These are phyloP conservation scores for Penicillium canescens DNA, from an alignment of 495 filamentous ascomycete species.

Conservation along the genomic window DNA sequence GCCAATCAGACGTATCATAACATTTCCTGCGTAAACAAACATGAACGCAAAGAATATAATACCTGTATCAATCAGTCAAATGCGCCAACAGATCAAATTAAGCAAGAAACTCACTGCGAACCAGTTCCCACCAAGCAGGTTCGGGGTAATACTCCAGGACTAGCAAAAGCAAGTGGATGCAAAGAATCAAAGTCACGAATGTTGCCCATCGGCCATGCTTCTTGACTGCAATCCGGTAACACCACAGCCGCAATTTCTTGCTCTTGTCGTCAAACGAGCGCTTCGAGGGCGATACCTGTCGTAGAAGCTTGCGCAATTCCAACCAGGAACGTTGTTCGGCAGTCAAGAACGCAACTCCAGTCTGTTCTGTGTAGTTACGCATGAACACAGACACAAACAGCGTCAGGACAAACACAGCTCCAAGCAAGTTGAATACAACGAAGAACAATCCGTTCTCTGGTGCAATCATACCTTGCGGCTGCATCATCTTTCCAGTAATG, in stretches of 20 bases:
- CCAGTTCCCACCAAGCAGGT: constrained; percentile 59
- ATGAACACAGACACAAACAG: constrained; percentile 99
- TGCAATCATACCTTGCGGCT: constrained; percentile 65
- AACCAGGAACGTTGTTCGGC: constrained; percentile 97
- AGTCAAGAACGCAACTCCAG: constrained; percentile 93
- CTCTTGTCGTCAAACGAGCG: constrained; percentile 72
- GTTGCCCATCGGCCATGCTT: constrained; percentile 94
- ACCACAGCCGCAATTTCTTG: constrained; percentile 83
- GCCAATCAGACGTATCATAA: constrained; percentile 80
- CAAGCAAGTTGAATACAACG: constrained; percentile 93
- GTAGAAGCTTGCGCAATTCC: constrained; percentile 87
- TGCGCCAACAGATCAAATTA: background rate
- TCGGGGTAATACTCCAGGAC: constrained; percentile 85
- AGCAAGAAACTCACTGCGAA: constrained; percentile 48
- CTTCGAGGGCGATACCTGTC: constrained; percentile 92
- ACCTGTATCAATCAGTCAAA: constrained; percentile 38
- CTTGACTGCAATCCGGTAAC: constrained; percentile 88
- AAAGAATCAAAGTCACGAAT: constrained; percentile 72
- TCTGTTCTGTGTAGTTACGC: constrained; percentile 99
- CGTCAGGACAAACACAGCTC: constrained; percentile 95
- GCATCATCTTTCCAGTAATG: constrained; percentile 73
- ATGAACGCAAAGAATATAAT: constrained; percentile 82
- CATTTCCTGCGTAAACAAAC: constrained; percentile 80
- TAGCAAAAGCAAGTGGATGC: constrained; percentile 81
- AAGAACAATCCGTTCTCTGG: constrained; percentile 93